Base-by-base conservation (phyloP, 768 basidiomycete species). In the Porpolomopsis calyptriformis region DNA sequence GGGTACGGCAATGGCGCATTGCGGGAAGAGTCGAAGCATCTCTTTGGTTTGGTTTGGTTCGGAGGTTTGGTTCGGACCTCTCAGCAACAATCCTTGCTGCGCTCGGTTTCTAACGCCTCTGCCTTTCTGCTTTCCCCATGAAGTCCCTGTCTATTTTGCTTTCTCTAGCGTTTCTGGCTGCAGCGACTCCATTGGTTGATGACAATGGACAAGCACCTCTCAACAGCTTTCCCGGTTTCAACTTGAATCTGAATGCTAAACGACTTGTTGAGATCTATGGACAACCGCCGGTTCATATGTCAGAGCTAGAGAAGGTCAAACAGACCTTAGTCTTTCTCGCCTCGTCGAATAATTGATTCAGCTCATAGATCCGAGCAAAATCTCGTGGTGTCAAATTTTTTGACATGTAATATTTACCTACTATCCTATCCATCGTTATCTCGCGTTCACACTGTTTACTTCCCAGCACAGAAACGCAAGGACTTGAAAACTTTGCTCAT, bases 231-330 rank as follows among this genome's bases (percentile, higher is more conserved):
- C 68, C 78, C 10, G 85, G 82, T 40, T 86, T 82, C 60, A 68
- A 72, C 59, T 69, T 89, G 48, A 81, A 92, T 65, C 69, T 93
- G 45, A 70, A 73, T 48, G 83, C 76, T 37, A 69, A 69, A 43
- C 76, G 91, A 42, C 74, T 92, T 44, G 80, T 94, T 43, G 77
- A 89, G 60, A 68, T 88, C 57, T 76, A 82, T 45, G 83, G 74
- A 27, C 67, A 78, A 56, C 67, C 67, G 9, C 82, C 87, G 3
- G 73, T 82, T 43, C 84, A 78, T 82, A 83, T 91, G 67, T 77
- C 89, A 11, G 92, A 96, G 64, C 64, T 85, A n/a, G 82, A 92
- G 54, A 96, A 94, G 80, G 85, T 84, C 24, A 6, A 52, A 44
- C 33, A 48, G 19, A 9, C 31, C 20, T 6, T 7, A n/a, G 25